Percentiles rank a stretch among this genome's conserved stretches.
Conservation (phyloP, 257 asterid species). For the Petrea volubilis region DNA sequence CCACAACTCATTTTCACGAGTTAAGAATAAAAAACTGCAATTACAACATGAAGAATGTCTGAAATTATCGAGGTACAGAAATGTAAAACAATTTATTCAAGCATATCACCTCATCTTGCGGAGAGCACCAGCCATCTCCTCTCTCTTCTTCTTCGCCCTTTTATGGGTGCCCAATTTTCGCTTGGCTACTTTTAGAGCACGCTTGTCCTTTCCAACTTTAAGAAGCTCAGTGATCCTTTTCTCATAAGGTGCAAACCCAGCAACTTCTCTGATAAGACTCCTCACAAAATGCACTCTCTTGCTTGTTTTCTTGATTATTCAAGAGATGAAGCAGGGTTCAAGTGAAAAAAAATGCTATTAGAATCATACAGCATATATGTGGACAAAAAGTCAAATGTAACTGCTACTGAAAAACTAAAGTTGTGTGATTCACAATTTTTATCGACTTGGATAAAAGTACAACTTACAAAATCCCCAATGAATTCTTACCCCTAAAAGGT, state of each 20-base stretch:
- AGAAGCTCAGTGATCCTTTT: constrained; percentile 68
- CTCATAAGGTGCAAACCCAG: constrained; percentile 67
- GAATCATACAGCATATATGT: not conserved
- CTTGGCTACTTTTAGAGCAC: constrained; percentile 64
- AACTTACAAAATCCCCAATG: not conserved
- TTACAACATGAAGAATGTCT: not conserved
- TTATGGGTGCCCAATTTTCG: constrained; percentile 67
- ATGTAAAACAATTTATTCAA: not conserved
- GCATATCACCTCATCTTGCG: constrained; percentile 61
- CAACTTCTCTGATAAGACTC: constrained; percentile 55
- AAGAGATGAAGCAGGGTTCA: not conserved
- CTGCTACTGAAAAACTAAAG: not conserved
- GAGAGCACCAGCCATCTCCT: constrained; percentile 70
- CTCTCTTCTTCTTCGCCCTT: constrained; percentile 78
- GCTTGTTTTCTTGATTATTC: constrained; percentile 44
- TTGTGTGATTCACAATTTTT: not conserved
- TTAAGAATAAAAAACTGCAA: not conserved
- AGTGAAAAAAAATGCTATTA: not conserved
- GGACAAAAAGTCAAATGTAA: not conserved
- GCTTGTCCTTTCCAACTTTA: constrained; percentile 58
- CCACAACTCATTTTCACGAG: not conserved
- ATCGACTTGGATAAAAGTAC: not conserved
- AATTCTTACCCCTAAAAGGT: too few relatives aligned
- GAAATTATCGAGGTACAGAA: not conserved
- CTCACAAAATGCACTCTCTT: constrained; percentile 52